phyloP scores from a whole-genome alignment of 371 early-diverging fungal species.

The Mucor velutinosus region DNA sequence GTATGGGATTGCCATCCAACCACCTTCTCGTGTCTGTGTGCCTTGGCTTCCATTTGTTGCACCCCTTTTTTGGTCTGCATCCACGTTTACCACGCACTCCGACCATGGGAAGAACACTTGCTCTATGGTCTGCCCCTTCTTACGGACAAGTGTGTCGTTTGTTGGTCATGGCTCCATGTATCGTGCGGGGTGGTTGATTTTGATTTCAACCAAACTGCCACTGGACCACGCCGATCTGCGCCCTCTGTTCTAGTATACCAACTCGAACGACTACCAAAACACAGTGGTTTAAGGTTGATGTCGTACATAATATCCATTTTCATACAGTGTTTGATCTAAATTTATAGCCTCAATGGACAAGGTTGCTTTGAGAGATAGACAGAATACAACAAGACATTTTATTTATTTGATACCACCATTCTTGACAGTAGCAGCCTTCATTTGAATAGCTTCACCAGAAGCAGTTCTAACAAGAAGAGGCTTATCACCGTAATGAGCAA shows the following conservation, averaged over 20 bases:
- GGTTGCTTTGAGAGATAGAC: too few species aligned
- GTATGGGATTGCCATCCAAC: not conserved
- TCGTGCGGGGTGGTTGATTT: not conserved
- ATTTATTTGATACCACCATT: slow-evolving; percentile 79
- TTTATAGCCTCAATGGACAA: not conserved
- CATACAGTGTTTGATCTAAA: not conserved
- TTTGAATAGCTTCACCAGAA: slow-evolving; percentile 61
- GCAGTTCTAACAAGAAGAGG: slow-evolving; percentile 61
- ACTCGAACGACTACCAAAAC: not conserved
- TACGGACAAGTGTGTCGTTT: too few species aligned
- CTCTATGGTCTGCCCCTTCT: not conserved
- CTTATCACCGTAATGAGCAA: slow-evolving; percentile 73
- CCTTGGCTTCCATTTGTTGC: slow-evolving; percentile 6
- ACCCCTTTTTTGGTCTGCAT: slow-evolving; percentile 17
- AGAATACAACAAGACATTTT: not conserved
- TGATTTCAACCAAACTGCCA: not conserved
- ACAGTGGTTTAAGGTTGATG: not conserved
- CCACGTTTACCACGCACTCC: slow-evolving; percentile 20
- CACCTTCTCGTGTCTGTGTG: slow-evolving; percentile 16
- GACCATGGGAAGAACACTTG: slow-evolving; percentile 2
- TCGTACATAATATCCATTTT: not conserved
- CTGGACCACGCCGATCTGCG: not conserved
- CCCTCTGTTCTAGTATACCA: not conserved
- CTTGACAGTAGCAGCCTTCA: slow-evolving; percentile 63
- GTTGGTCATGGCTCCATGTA: not conserved